phyloP scores from a whole-genome alignment of 257 asterid species.

The Euphrasia confusa region DNA sequence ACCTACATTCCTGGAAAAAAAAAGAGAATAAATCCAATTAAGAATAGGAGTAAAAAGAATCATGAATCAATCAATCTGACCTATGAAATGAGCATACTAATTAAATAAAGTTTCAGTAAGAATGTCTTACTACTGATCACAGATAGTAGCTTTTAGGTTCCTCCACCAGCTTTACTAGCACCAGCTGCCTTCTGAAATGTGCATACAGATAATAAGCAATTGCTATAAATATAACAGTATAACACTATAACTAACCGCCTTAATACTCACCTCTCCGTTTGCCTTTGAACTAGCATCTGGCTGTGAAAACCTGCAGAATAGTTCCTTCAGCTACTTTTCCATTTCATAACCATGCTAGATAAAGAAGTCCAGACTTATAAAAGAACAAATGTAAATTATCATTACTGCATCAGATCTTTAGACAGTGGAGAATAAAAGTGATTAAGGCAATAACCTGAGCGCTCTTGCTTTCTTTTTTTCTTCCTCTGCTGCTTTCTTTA shows the following conservation, averaged over 20 bases:
- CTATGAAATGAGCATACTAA: background rate
- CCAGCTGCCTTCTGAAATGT: slow-evolving; percentile 35
- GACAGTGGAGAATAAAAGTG: background rate
- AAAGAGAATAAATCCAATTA: slow-evolving; percentile 9
- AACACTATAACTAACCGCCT: slow-evolving; percentile 31
- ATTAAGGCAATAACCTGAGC: slow-evolving; percentile 46
- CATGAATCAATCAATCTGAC: background rate
- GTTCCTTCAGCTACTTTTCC: background rate
- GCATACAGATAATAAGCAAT: slow-evolving; percentile 12
- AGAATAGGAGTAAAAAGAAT: slow-evolving; percentile 1
- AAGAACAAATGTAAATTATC: background rate
- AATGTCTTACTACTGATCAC: slow-evolving; percentile 32
- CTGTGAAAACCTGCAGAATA: slow-evolving; percentile 45
- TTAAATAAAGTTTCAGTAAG: slow-evolving; percentile 1
- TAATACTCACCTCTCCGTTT: slow-evolving; percentile 31
- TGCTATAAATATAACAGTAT: slow-evolving; percentile 1
- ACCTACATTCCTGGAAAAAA: background rate
- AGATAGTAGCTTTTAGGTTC: slow-evolving; percentile 29
- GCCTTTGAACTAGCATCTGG: slow-evolving; percentile 33
- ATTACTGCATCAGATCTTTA: background rate
- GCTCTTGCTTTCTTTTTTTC: slow-evolving; percentile 97
- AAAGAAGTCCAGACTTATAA: slow-evolving; percentile 12
- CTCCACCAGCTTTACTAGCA: slow-evolving; percentile 39
- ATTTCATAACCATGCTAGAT: background rate
- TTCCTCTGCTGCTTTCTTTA: slow-evolving; percentile 74